These are phyloP conservation scores for Verticillium longisporum DNA, from an alignment of 2,329 filamentous ascomycete genomes.

Conservation along the genomic window DNA sequence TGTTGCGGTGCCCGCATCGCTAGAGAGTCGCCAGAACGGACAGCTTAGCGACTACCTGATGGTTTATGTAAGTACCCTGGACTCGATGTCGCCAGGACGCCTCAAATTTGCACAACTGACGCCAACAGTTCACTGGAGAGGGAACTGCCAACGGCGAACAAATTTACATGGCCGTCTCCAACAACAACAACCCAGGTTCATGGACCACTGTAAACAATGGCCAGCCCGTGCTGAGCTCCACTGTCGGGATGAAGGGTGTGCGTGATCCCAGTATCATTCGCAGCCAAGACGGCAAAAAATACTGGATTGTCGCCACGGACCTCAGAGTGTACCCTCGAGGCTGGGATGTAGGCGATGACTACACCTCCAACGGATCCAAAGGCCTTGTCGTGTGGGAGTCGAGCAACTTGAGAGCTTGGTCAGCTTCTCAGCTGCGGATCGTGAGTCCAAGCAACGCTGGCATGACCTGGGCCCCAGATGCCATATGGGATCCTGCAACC, in stretches of 20 bases:
- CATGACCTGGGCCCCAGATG: constrained; percentile 34
- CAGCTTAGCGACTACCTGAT: background rate
- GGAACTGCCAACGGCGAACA: constrained; percentile 24
- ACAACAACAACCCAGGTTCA: constrained; percentile 31
- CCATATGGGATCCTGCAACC: constrained; percentile 23
- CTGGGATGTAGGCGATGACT: constrained; percentile 15
- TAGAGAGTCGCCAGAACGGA: background rate
- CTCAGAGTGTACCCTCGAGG: constrained; percentile 23
- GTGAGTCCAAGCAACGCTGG: constrained; percentile 30
- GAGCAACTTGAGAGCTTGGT: constrained; percentile 29
- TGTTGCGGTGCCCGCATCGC: background rate
- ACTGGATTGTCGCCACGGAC: constrained; percentile 33
- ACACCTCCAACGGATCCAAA: constrained; percentile 18
- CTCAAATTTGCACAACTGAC: background rate
- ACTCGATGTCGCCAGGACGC: too few relatives aligned
- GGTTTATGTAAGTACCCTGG: background rate
- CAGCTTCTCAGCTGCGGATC: constrained; percentile 27
- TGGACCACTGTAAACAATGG: constrained; percentile 32
- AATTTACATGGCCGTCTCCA: constrained; percentile 31
- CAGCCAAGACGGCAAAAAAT: constrained; percentile 27
- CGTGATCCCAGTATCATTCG: constrained; percentile 35
- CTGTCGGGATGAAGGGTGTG: constrained; percentile 28
- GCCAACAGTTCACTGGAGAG: constrained; percentile 25
- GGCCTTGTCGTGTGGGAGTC: constrained; percentile 33
- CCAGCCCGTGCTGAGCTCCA: constrained; percentile 27